A percentile compares a stretch with the other conserved stretches of the same genome.
phyloP scores from a whole-genome alignment of 768 basidiomycete genomes.

The Brasilioporus rufonigricans region DNA sequence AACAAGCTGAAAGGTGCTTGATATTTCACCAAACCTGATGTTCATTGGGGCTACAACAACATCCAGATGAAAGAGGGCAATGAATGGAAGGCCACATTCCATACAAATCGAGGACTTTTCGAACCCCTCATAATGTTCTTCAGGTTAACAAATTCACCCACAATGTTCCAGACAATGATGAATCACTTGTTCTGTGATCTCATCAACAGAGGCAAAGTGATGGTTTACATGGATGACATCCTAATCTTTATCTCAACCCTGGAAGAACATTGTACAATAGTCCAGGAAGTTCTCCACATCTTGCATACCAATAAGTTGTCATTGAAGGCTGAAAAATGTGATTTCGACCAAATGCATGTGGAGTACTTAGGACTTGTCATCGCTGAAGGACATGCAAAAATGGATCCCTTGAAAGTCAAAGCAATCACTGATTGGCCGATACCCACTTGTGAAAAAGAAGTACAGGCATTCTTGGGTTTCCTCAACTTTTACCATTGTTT shows the following conservation, averaged over 20 bases:
- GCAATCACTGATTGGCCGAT: too few species aligned
- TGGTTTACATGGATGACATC: slow-evolving; percentile 42
- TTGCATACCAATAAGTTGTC: neutral
- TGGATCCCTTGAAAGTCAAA: too few species aligned
- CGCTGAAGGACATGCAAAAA: too few species aligned
- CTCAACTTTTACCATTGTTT: too few species aligned
- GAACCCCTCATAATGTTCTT: neutral
- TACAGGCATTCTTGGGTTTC: too few species aligned
- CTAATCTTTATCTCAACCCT: slow-evolving; percentile 31
- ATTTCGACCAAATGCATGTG: too few species aligned
- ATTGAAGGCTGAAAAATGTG: neutral
- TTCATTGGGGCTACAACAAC: slow-evolving; percentile 35
- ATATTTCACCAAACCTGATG: slow-evolving; percentile 31
- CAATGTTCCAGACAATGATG: slow-evolving; percentile 28
- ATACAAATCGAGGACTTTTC: neutral
- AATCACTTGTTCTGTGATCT: slow-evolving; percentile 20
- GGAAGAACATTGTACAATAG: slow-evolving; percentile 25
- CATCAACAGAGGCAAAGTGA: slow-evolving; percentile 7
- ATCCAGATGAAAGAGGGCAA: slow-evolving; percentile 26
- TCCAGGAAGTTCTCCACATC: neutral
- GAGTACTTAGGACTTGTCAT: too few species aligned
- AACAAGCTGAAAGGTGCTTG: slow-evolving; percentile 17
- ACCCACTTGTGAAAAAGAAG: too few species aligned
- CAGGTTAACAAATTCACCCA: neutral
- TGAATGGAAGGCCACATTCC: slow-evolving; percentile 35